Conservation (phyloP, 2,329 filamentous ascomycete genomes). For the Beauveria pseudobassiana region DNA sequence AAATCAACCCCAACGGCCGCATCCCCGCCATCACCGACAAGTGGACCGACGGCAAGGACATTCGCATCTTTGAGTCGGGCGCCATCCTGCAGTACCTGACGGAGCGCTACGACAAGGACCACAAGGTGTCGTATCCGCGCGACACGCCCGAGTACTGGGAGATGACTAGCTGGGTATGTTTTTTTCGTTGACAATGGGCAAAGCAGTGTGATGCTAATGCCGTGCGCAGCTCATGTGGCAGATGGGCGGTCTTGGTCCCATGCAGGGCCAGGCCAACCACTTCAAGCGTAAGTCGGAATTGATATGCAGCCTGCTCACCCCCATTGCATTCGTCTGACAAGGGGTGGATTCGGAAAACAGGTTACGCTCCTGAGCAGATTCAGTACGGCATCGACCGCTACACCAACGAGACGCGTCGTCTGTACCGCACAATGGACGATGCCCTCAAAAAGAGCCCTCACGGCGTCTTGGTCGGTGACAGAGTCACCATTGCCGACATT, state of each 20-base stretch:
- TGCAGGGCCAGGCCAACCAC: conserved; percentile 78
- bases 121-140: conserved; percentile 73
- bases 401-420: conserved; percentile 71
- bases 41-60: conserved; percentile 62
- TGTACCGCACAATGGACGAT: conserved; percentile 71
- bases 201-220: neutral
- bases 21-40: conserved; percentile 83
- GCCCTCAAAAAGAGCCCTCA: conserved; percentile 53
- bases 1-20: conserved; percentile 88
- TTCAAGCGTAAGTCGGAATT: conserved; percentile 51
- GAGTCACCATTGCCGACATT: conserved; percentile 70
- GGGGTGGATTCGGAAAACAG: conserved; percentile 21
- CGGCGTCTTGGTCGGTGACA: conserved; percentile 59
- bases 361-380: conserved; percentile 75
- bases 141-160: conserved; percentile 72
- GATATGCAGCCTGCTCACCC: neutral
- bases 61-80: conserved; percentile 76
- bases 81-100: conserved; percentile 79
- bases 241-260: conserved; percentile 73
- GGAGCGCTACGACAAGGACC: conserved; percentile 70
- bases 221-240: conserved; percentile 54
- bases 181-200: neutral
- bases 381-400: conserved; percentile 78
- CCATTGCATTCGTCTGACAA: neutral
- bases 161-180: conserved; percentile 63